Evolutionary conservation across 2,329 filamentous ascomycete genomes (phyloP), one percentile per base, ranked within the genome.

Genomic region (Dendrostoma leiphaemia): DNA sequence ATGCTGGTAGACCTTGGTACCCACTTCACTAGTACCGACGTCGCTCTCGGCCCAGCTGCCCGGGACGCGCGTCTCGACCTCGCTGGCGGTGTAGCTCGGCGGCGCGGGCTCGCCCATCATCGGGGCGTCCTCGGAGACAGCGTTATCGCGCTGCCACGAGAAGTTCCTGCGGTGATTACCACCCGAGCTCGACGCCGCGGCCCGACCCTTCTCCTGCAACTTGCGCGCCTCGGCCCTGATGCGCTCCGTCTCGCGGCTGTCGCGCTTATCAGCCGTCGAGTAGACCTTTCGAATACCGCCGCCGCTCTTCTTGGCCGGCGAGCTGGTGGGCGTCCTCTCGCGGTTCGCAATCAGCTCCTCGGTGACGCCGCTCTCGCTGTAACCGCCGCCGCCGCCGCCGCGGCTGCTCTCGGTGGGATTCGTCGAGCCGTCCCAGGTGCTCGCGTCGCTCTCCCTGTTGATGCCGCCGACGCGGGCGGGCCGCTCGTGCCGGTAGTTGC

Each of bases 381-480:
- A 51, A 55, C 64, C 52, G 51, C 58, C 29, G 48, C 59, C 53
- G 40, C 60, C 80, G 31, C 64, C 52, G 51, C 58, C 29, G 48
- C 59, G 54, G 40, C 60, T 81, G 31, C 84, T 85, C 65, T 81
- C 82, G 61, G 86, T 84, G 46, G 86, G 87, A 69, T 82, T 84
- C 17, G 80, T 83, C 12, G 78, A 82, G 41, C 89, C 90, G 66
- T 95, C 89, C 80, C 90, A 96, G 61, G 83, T 77, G 56, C 85
- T 89, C 57, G 86, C 89, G 62, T 97, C 93, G 40, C 86, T 80
- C 61, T 88, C 79, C 63, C 87, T 86, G 73, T 97, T 97, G 69
- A 97, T 75, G 19, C 93, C 93, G 32, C 93, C 93, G 2, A 97
- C 91, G 48, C 89, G 82, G 1, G 93, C 93, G 2, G 91, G 77